phyloP scores from a whole-genome alignment of 352 stramenopile genomes.

The Pythium chondricola region DNA sequence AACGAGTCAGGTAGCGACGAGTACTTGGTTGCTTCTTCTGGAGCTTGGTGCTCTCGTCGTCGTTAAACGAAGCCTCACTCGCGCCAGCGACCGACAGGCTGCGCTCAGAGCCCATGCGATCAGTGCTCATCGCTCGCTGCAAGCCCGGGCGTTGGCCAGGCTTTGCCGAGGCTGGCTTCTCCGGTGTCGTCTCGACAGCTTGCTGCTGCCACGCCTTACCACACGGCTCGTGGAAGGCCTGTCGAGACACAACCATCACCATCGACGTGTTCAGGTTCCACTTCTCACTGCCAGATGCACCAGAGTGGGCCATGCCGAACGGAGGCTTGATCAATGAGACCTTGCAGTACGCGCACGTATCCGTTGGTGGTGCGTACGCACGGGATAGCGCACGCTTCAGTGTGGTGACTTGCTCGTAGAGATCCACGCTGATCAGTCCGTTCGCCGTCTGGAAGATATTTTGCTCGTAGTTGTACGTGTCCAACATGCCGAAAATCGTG shows the following conservation, averaged over 20 bases:
- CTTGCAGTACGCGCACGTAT: constrained; percentile 77
- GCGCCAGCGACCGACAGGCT: constrained; percentile 6
- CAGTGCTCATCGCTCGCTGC: constrained; percentile 12
- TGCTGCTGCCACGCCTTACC: constrained; percentile 83
- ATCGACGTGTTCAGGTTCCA: constrained; percentile 83
- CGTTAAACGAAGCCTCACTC: constrained; percentile 12
- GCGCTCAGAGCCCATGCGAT: constrained; percentile 12
- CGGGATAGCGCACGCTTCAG: constrained; percentile 69
- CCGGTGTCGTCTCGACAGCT: constrained; percentile 43
- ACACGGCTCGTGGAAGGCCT: constrained; percentile 84
- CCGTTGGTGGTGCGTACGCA: constrained; percentile 65
- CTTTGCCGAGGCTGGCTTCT: neutral
- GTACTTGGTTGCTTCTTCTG: constrained; percentile 79
- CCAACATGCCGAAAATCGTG: constrained; percentile 92
- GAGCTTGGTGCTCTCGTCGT: constrained; percentile 24
- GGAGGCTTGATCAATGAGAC: constrained; percentile 74
- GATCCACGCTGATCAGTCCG: constrained; percentile 72
- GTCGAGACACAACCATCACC: constrained; percentile 70
- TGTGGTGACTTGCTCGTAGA: constrained; percentile 81
- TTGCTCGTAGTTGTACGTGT: constrained; percentile 89
- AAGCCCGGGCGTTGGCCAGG: neutral
- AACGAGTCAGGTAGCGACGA: constrained; percentile 63
- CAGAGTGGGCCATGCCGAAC: constrained; percentile 80
- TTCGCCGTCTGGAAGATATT: constrained; percentile 88
- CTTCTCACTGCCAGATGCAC: constrained; percentile 55